Evolutionary conservation across 331 rosid genomes (phyloP), one percentile per base, ranked within the genome.

Genomic region (Rosa hybrid): DNA sequence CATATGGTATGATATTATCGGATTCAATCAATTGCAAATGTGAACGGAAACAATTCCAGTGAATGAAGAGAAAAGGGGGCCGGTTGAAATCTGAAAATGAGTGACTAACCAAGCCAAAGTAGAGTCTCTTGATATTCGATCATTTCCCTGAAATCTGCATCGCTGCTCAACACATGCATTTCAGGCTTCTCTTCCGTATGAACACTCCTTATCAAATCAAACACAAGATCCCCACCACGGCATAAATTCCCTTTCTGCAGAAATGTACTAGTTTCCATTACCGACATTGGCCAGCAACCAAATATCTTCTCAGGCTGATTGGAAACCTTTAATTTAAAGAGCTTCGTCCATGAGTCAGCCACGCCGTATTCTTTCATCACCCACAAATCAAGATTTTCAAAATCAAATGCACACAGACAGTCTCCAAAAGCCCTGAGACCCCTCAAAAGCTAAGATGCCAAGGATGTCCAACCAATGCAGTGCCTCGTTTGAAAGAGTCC

Each of bases 261-360:
- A 16, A 14, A 51, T 51, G 57, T 51, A 16, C 57, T 16, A 51
- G n/a, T 51, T 51, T 5, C n/a, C 57, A 16, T 51, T 13, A 51
- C 57, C 8, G 46, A 44, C 9, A 44, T 41, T 27, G 46, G 46
- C 1, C 8, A 6, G 6, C 46, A 44, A 44, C 34, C 34, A 30
- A 30, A 30, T 30, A 30, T 30, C 12, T 60, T 25, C 67, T 25
- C 17, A 59, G 25, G 65, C 65, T n/a, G 65, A 59, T 9, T 10
- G 13, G 34, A n/a, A 59, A 59, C 11, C 34, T n/a, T 21, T 2
- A 59, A 59, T 1, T 59, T n/a, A 59, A n/a, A 45, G 2, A 70
- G 39, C 75, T 70, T 70, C 4, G 13, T 59, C 75, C 75, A 70
- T 5, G 75, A 45, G 20, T 21, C 75, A 70, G 27, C 12, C 56